Conservation (phyloP, 192 early-diverging fungal genomes). For the Rhizoclosmatium globosum region DNA sequence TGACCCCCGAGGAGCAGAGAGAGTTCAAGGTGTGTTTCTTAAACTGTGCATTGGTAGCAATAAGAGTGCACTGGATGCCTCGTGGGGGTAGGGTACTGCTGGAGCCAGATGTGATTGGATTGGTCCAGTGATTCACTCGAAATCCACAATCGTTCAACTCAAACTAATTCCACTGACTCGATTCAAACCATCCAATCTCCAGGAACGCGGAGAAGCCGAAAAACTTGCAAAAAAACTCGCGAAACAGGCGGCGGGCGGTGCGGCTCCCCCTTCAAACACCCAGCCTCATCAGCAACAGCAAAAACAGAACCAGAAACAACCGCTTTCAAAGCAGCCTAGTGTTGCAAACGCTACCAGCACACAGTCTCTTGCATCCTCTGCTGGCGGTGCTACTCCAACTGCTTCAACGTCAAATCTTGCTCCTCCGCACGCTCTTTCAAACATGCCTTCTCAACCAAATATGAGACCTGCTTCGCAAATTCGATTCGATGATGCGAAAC, state of each 20-base stretch:
- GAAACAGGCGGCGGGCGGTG: slow-evolving; percentile 51
- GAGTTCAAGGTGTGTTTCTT: slow-evolving; percentile 69
- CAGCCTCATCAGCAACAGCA: slow-evolving; percentile 32
- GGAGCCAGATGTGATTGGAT: not conserved
- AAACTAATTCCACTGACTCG: not conserved
- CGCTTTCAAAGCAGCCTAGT: slow-evolving; percentile 30
- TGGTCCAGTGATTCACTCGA: slow-evolving; percentile 2
- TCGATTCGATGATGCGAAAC: slow-evolving; percentile 41
- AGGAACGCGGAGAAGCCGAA: slow-evolving; percentile 81
- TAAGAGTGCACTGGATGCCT: not conserved
- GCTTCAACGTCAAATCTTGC: slow-evolving; percentile 18
- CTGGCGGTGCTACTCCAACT: not conserved
- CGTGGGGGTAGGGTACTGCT: not conserved
- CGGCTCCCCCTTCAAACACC: slow-evolving; percentile 41
- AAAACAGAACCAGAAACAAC: slow-evolving; percentile 15
- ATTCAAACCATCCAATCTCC: not conserved
- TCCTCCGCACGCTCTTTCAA: slow-evolving; percentile 12
- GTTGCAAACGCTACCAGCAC: not conserved
- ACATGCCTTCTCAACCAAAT: slow-evolving; percentile 16
- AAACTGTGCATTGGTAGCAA: not conserved
- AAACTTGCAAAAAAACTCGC: slow-evolving; percentile 58
- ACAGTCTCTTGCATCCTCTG: not conserved
- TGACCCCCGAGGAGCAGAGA: slow-evolving; percentile 92
- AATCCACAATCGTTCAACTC: not conserved
- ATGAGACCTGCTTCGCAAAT: slow-evolving; percentile 32